Evolutionary conservation across 2,329 filamentous ascomycete species (phyloP), one percentile per base, ranked within the genome.

Genomic region (Ilyonectria sp.): DNA sequence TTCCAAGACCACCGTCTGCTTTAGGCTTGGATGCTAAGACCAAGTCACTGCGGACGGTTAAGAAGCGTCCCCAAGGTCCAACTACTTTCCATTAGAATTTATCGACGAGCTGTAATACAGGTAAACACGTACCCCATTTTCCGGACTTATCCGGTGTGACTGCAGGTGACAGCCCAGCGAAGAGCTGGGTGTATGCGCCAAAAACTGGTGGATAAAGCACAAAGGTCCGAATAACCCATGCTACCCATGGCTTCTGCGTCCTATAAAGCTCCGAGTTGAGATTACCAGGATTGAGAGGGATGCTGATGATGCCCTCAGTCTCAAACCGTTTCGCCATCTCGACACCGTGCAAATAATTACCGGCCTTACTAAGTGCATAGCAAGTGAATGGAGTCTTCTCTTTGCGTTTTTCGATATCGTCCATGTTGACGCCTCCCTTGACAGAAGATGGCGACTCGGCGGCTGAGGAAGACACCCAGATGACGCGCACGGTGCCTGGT

Each of bases 221-320:
- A 7, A 53, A 52, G 2, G 23, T 35, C 10, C 46, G 21, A 11
- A 61, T 17, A 11, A 61, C 17, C 43, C 43, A 59, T 1, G 6
- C 9, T 9, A 37, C 10, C 11, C 33, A 37, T 23, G 5, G n/a
- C 6, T 17, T n/a, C 23, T 61, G 58, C 2, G 35, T 52, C n/a
- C 58, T 43, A 23, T 35, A 52, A 4, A 61, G 23, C 2, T 61
- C 49, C 9, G 58, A 61, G 9, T 67, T 50, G 0, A 72, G 23
- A 13, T 72, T 72, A 23, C 70, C 70, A 2, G 70, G 70, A 9
- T 72, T 72, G 1, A 60, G 23, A 0, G 55, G 57, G 13, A 72
- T n/a, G 15, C 62, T 67, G n/a, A 72, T 49, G 0, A 72, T n/a
- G 0, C 68, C 70, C 0, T 49, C 46, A 0, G 57, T 40, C 1